Conservation (phyloP, 148 eudicot species). For the Cornus suecica region DNA sequence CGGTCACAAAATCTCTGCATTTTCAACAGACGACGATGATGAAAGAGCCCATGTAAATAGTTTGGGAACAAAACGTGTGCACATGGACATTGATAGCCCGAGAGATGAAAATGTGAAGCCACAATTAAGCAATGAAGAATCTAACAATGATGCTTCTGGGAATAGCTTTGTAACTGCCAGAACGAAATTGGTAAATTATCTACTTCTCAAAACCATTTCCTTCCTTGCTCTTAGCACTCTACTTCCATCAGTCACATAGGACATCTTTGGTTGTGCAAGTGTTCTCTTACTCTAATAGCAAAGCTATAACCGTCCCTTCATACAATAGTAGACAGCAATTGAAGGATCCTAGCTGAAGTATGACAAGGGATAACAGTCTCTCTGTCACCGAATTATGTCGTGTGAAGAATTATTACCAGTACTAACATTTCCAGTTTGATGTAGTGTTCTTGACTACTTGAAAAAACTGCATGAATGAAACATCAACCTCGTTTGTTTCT, state of each 20-base stretch:
- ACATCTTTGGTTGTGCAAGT: background rate
- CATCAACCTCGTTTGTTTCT: background rate
- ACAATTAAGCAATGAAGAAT: conserved; percentile 58
- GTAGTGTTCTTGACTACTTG: background rate
- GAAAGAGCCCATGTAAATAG: conserved; percentile 41
- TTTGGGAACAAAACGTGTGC: conserved; percentile 55
- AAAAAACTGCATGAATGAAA: background rate
- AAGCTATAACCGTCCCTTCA: background rate
- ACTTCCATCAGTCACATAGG: background rate
- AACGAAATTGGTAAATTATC: conserved; percentile 70
- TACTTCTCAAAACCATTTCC: background rate
- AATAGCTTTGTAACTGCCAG: conserved; percentile 92
- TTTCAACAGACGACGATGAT: conserved; percentile 46
- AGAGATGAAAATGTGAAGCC: conserved; percentile 56
- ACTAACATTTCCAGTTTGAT: background rate
- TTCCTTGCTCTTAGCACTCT: background rate
- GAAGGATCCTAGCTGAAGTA: background rate
- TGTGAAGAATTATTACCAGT: background rate
- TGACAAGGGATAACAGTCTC: background rate
- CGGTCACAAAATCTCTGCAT: conserved; percentile 28
- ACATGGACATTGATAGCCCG: conserved; percentile 56
- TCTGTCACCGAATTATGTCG: background rate
- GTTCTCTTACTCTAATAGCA: background rate
- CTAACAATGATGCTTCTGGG: conserved; percentile 43
- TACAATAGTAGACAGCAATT: background rate